A percentile compares a stretch with the other conserved stretches of the same genome.
phyloP scores from a whole-genome alignment of 768 basidiomycete species.

The Termitomyces sp. region DNA sequence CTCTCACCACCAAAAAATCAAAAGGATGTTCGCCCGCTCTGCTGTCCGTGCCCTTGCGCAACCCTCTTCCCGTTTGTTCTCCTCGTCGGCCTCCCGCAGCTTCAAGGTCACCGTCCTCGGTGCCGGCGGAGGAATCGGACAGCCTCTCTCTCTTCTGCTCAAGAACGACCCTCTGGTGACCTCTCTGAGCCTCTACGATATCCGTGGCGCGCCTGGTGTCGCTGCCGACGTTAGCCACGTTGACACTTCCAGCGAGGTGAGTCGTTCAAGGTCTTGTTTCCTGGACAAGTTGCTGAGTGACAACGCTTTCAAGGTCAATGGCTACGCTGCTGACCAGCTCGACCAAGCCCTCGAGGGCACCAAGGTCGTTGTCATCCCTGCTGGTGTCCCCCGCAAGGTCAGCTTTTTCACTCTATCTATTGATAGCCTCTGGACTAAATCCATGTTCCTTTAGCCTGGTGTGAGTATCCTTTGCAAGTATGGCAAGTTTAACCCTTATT shows the following conservation, averaged over 20 bases:
- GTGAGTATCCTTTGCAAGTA: constrained; percentile 43
- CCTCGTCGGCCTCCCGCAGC: constrained; percentile 62
- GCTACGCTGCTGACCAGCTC: constrained; percentile 82
- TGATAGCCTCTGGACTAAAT: constrained; percentile 19
- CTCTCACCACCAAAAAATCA: constrained; percentile 14
- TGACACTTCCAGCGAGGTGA: constrained; percentile 76
- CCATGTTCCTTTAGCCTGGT: constrained; percentile 52
- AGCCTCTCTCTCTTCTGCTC: constrained; percentile 90
- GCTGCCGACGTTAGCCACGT: constrained; percentile 97
- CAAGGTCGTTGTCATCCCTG: constrained; percentile 94
- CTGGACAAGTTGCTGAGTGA: neutral
- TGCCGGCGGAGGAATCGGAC: constrained; percentile 98
- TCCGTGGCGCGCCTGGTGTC: constrained; percentile 93
- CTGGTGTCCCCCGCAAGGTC: constrained; percentile 98
- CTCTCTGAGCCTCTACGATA: constrained; percentile 86
- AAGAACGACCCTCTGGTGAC: constrained; percentile 90
- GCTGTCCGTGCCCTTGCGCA: constrained; percentile 51
- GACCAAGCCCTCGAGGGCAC: constrained; percentile 86
- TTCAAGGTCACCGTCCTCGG: constrained; percentile 96
- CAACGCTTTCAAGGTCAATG: constrained; percentile 51
- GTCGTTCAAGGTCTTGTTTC: constrained; percentile 20
- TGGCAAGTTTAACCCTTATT: constrained; percentile 19
- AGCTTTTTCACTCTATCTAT: constrained; percentile 12
- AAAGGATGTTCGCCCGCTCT: constrained; percentile 63
- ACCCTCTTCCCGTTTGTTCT: constrained; percentile 63